phyloP scores from a whole-genome alignment of 2,329 filamentous ascomycete genomes.

The Colletotrichum coccodes region DNA sequence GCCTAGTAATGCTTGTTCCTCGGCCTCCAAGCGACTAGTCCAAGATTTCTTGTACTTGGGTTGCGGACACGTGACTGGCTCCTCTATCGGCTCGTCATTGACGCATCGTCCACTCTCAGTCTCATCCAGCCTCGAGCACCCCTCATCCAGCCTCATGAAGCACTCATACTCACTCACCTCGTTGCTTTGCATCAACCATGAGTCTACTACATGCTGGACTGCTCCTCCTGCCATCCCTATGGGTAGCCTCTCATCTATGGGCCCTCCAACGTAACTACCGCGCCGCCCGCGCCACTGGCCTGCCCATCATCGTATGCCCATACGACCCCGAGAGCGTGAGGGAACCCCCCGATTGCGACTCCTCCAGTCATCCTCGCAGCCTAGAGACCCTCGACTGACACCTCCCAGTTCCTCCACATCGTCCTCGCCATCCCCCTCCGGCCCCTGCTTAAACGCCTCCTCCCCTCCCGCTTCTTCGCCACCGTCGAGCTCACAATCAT shows the following conservation, averaged over 20 bases:
- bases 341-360: too few relatives aligned
- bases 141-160: background rate
- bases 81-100: background rate
- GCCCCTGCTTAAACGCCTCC: conserved; percentile 35
- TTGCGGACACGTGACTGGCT: background rate
- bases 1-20: background rate
- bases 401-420: background rate
- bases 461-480: conserved; percentile 39
- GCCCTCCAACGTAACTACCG: background rate
- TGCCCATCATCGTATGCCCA: background rate
- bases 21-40: background rate
- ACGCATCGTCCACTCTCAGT: background rate
- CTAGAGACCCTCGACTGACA: too few relatives aligned
- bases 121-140: background rate
- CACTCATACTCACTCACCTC: background rate
- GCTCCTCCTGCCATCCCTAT: background rate
- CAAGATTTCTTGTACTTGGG: too few relatives aligned
- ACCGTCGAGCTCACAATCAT: conserved; percentile 39
- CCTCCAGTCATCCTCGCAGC: background rate
- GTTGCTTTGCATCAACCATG: background rate
- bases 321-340: background rate
- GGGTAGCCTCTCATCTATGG: conserved; percentile 23
- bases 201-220: background rate
- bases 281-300: background rate
- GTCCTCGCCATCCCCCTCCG: conserved; percentile 37